Evolutionary conservation across 2,329 filamentous ascomycete species (phyloP).

Genomic region (Aureobasidium leucospermi): DNA sequence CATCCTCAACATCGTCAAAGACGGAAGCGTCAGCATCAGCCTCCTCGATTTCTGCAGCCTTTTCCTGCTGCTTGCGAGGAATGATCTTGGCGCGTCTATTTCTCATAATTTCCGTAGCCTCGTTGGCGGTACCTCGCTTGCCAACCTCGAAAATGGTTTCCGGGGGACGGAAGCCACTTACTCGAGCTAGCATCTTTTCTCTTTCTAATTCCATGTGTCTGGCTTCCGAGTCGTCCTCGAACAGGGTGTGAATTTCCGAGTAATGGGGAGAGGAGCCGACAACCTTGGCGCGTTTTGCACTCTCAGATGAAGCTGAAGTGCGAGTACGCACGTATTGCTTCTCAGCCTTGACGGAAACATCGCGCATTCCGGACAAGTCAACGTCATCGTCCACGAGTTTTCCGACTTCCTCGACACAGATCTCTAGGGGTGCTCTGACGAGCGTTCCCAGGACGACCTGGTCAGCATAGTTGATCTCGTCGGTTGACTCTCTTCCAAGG

Average conservation of each 20-base stretch:
- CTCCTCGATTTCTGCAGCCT: conserved; percentile 19
- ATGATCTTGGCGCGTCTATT: conserved; percentile 63
- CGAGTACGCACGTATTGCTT: conserved; percentile 86
- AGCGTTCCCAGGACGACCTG: conserved; percentile 79
- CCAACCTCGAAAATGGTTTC: conserved; percentile 98
- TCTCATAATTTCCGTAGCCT: conserved; percentile 70
- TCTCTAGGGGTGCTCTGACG: conserved; percentile 64
- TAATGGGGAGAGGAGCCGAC: conserved; percentile 64
- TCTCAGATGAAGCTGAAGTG: conserved; percentile 83
- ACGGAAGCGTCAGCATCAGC: conserved; percentile 23
- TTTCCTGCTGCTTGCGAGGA: conserved; percentile 17
- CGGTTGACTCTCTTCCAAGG: conserved; percentile 58
- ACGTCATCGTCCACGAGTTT: conserved; percentile 68
- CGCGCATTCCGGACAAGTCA: conserved; percentile 64
- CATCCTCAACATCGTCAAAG: conserved; percentile 23
- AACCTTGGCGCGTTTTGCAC: conserved; percentile 78
- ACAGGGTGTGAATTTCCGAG: conserved; percentile 71
- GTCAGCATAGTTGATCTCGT: conserved; percentile 63
- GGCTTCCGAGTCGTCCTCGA: conserved; percentile 54
- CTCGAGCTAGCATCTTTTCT: conserved; percentile 77
- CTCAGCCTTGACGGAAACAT: conserved; percentile 79
- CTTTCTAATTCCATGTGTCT: conserved; percentile 62
- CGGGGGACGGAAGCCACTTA: conserved; percentile 79
- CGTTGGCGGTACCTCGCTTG: conserved; percentile 58
- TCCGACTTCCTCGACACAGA: conserved; percentile 72